Evolutionary conservation across 306 rosid genomes (phyloP).

Genomic region (Quercus gilva): DNA sequence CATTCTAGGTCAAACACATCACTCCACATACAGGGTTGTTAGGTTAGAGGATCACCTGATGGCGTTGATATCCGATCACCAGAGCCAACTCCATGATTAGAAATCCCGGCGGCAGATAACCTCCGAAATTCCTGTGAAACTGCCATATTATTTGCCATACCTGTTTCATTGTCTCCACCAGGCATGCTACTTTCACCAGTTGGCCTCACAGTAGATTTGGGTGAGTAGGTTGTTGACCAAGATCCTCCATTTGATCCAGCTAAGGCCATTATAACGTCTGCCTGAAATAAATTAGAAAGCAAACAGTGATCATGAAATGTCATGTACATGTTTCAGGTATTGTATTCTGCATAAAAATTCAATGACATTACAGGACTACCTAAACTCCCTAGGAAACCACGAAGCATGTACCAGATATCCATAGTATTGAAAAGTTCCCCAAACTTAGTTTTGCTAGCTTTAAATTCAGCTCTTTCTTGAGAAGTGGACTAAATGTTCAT

Average conservation of each 20-base stretch:
- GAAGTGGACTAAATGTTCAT: not conserved
- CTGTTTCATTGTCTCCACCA: slow-evolving; percentile 68
- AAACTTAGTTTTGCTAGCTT: not conserved
- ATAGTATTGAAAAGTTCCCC: not conserved
- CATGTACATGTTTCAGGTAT: not conserved
- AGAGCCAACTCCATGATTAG: slow-evolving; percentile 44
- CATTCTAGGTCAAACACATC: not conserved
- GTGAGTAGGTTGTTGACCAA: slow-evolving; percentile 85
- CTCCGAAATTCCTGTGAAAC: slow-evolving; percentile 51
- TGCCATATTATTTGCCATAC: slow-evolving; percentile 39
- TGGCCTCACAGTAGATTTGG: slow-evolving; percentile 51
- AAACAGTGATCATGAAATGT: slow-evolving; percentile 18
- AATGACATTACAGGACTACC: not conserved
- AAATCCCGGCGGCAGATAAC: slow-evolving; percentile 44
- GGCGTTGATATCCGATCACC: slow-evolving; percentile 50
- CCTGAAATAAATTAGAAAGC: slow-evolving; percentile 49
- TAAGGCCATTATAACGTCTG: slow-evolving; percentile 92
- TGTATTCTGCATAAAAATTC: not conserved
- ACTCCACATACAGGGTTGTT: not conserved
- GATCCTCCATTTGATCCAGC: slow-evolving; percentile 99
- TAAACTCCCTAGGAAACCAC: not conserved
- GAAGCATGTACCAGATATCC: not conserved
- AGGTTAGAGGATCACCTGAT: slow-evolving; percentile 42
- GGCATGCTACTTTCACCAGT: slow-evolving; percentile 48
- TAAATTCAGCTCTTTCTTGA: not conserved